Conservation (phyloP, 768 basidiomycete species). For the Termitomyces bulborhizus region DNA sequence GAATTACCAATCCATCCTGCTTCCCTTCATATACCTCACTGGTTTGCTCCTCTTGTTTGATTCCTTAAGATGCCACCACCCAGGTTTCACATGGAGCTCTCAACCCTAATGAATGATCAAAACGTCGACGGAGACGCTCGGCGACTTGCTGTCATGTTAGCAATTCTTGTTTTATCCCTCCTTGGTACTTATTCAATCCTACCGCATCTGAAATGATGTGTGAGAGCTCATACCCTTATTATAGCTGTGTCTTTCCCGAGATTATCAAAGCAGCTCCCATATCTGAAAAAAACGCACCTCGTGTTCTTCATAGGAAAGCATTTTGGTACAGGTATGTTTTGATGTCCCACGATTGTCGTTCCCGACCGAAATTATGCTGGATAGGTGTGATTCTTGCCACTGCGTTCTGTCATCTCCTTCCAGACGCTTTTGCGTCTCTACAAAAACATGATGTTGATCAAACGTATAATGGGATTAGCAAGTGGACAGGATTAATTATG, state of each 20-base stretch:
- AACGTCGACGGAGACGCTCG: slow-evolving; percentile 9
- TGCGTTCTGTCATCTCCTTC: slow-evolving; percentile 75
- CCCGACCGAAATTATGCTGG: neutral
- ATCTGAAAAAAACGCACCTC: slow-evolving; percentile 56
- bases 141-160: slow-evolving; percentile 32
- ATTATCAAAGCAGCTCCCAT: slow-evolving; percentile 46
- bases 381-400: slow-evolving; percentile 79
- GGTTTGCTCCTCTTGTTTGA: neutral
- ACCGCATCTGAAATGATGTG: neutral
- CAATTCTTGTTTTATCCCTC: slow-evolving; percentile 57
- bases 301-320: slow-evolving; percentile 85
- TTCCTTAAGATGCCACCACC: slow-evolving; percentile 1
- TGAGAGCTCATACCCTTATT: neutral
- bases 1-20: neutral
- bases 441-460: slow-evolving; percentile 37
- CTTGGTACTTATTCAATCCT: slow-evolving; percentile 36
- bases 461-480: slow-evolving; percentile 41
- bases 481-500: slow-evolving; percentile 71
- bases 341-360: neutral
- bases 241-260: slow-evolving; percentile 71
- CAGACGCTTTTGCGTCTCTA: slow-evolving; percentile 67
- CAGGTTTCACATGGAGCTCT: neutral
- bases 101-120: neutral
- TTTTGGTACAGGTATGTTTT: slow-evolving; percentile 63
- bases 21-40: neutral